These are phyloP conservation scores for Echites panduratus DNA, from an alignment of 257 asterid species.

Conservation along the genomic window DNA sequence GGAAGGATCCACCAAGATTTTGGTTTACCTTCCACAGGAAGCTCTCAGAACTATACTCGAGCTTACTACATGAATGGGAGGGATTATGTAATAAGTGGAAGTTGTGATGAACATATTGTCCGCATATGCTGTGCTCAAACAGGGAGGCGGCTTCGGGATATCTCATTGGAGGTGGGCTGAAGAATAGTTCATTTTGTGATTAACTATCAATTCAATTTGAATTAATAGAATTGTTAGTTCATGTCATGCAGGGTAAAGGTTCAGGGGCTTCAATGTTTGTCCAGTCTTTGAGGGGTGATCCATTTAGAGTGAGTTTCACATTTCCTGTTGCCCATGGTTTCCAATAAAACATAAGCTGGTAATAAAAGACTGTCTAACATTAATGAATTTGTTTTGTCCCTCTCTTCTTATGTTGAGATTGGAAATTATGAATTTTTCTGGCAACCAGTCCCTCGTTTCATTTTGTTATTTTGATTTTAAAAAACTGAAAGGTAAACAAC, in stretches of 20 bases:
- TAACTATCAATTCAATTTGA: slow-evolving; percentile 10
- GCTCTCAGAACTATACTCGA: slow-evolving; percentile 83
- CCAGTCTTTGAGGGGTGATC: slow-evolving; percentile 92
- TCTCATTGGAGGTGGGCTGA: slow-evolving; percentile 64
- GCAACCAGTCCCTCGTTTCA: neutral
- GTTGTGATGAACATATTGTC: slow-evolving; percentile 90
- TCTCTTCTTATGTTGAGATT: neutral
- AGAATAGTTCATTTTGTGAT: neutral
- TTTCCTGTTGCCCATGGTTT: slow-evolving; percentile 3
- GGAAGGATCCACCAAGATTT: slow-evolving; percentile 84
- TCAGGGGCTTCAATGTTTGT: slow-evolving; percentile 87
- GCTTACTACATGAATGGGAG: slow-evolving; percentile 89
- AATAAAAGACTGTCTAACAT: neutral
- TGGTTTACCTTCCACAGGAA: slow-evolving; percentile 70
- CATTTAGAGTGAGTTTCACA: slow-evolving; percentile 60
- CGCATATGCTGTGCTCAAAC: slow-evolving; percentile 89
- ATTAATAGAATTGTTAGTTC: slow-evolving; percentile 14
- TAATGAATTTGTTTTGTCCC: neutral
- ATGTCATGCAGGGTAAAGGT: slow-evolving; percentile 68
- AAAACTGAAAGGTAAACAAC: neutral
- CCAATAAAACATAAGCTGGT: neutral
- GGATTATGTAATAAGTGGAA: slow-evolving; percentile 92
- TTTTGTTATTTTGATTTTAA: neutral
- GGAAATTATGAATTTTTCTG: neutral
- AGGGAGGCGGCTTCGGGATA: slow-evolving; percentile 85